A percentile compares a stretch with the other conserved stretches of the same genome.
phyloP scores from a whole-genome alignment of 2,329 filamentous ascomycete species.

The Pseudopithomyces chartarum region DNA sequence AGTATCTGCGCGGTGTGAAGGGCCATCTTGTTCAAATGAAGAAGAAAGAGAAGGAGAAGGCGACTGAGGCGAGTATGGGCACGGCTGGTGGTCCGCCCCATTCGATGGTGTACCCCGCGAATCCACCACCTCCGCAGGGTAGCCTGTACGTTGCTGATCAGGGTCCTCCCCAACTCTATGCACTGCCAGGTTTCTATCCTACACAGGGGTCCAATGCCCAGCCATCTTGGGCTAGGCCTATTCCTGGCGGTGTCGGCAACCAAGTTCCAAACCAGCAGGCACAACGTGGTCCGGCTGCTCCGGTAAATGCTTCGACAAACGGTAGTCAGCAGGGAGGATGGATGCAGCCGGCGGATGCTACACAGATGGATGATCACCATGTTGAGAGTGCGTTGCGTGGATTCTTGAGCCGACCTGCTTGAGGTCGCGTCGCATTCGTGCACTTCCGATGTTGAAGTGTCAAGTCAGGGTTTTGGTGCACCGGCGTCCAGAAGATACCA shows the following conservation, averaged over 20 bases:
- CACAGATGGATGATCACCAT: constrained; percentile 25
- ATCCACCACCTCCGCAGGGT: neutral
- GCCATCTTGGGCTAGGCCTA: neutral
- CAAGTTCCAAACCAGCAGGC: constrained; percentile 1
- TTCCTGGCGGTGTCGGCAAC: constrained; percentile 12
- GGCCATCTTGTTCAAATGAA: constrained; percentile 60
- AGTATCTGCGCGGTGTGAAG: constrained; percentile 63
- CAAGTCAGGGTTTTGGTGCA: too few relatives aligned
- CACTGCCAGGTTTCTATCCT: too few relatives aligned
- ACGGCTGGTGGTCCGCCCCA: neutral
- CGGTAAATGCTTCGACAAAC: neutral
- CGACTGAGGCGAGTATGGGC: constrained; percentile 30
- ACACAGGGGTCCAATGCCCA: too few relatives aligned
- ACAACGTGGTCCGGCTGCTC: neutral
- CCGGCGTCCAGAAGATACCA: too few relatives aligned
- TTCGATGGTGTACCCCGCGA: neutral
- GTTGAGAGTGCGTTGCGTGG: constrained; percentile 34
- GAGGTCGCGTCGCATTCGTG: too few relatives aligned
- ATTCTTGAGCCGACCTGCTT: constrained; percentile 19
- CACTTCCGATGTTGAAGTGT: too few relatives aligned
- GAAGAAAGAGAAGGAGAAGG: constrained; percentile 47
- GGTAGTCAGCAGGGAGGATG: neutral
- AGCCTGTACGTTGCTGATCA: neutral
- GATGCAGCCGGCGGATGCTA: neutral
- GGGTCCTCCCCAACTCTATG: too few relatives aligned